Base-by-base conservation (phyloP, 345 rosid species). In the Ceriops tagal region DNA sequence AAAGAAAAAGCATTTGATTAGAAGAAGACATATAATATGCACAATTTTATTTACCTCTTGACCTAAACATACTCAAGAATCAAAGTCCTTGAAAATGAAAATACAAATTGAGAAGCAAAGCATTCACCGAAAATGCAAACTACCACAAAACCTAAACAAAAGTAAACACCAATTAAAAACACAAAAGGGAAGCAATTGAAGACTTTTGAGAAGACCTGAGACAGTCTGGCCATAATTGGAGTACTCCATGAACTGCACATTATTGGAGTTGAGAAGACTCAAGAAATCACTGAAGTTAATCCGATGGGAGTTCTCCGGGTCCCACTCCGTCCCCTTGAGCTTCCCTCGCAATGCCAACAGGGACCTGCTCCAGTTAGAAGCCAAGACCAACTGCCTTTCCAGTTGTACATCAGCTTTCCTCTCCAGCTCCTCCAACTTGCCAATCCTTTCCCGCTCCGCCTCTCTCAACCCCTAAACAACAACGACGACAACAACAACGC, bases 371-470 rank as follows among this genome's bases (percentile, higher is more conserved):
- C 98, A 93, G 49, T 78, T 65, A 5, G 97, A 93, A 61, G 93
- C 97, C 93, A 89, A 81, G 4, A 93, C 92, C 73, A 93, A 87
- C 85, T 91, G 97, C 75, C 97, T 93, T 75, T 91, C 98, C 76
- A 93, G 67, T 62, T 93, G 98, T 63, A 88, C 60, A 65, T 87
- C 82, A 37, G 96, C 90, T 70, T 85, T 93, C 63, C 91, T 85
- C 46, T 89, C 89, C 0, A 91, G 73, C 75, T 93, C 96, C 73
- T 91, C 96, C 83, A 81, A 63, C 43, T 85, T 77, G 71, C 80
- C 81, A 49, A 91, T 78, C 67, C 98, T 80, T 49, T 86, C 75
- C 74, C 85, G 79, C 75, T 93, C 96, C 5, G 82, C 84, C 58
- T 91, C 88, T 62, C 81, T 87, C 79, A 88, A 72, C 71, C 82